These are phyloP conservation scores for Tephrocybe sp. DNA, from an alignment of 768 basidiomycete genomes.

Conservation along the genomic window DNA sequence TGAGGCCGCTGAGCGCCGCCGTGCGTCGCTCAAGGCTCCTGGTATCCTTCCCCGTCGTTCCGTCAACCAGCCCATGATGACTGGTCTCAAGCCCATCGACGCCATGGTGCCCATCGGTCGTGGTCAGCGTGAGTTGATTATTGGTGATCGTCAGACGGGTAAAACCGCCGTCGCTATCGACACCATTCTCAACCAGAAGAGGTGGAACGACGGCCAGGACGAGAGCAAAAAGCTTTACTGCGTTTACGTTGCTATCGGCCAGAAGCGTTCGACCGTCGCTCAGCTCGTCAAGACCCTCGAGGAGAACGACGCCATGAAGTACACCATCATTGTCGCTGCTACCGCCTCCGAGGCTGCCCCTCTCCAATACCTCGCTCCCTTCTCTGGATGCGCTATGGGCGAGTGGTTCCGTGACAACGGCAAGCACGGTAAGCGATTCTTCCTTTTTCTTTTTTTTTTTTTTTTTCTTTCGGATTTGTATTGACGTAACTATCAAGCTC, in stretches of 20 bases:
- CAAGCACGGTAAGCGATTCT: conserved; percentile 82
- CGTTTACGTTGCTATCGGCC: conserved; percentile 98
- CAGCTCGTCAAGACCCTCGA: conserved; percentile 99
- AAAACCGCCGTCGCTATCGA: conserved; percentile 99
- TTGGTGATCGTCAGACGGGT: conserved; percentile 99
- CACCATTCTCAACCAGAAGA: conserved; percentile 99
- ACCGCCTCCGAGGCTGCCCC: conserved; percentile 99
- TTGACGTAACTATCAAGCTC: conserved; percentile 45
- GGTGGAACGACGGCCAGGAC: conserved; percentile 98
- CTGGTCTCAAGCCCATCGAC: conserved; percentile 99
- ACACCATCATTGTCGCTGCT: conserved; percentile 98
- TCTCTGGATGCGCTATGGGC: conserved; percentile 99
- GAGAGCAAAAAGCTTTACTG: conserved; percentile 99
- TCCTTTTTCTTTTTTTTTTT: not conserved
- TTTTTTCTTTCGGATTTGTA: not conserved
- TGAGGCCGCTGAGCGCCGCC: conserved; percentile 88
- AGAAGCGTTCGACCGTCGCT: conserved; percentile 99
- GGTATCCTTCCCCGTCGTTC: conserved; percentile 99
- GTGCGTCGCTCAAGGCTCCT: conserved; percentile 97
- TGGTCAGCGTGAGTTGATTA: conserved; percentile 99
- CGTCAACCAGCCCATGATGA: conserved; percentile 99
- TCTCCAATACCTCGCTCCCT: conserved; percentile 98
- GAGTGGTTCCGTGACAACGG: conserved; percentile 99
- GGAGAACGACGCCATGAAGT: conserved; percentile 99
- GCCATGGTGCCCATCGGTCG: conserved; percentile 99